phyloP scores from a whole-genome alignment of 2,329 filamentous ascomycete genomes.

The Colletotrichum sp. region DNA sequence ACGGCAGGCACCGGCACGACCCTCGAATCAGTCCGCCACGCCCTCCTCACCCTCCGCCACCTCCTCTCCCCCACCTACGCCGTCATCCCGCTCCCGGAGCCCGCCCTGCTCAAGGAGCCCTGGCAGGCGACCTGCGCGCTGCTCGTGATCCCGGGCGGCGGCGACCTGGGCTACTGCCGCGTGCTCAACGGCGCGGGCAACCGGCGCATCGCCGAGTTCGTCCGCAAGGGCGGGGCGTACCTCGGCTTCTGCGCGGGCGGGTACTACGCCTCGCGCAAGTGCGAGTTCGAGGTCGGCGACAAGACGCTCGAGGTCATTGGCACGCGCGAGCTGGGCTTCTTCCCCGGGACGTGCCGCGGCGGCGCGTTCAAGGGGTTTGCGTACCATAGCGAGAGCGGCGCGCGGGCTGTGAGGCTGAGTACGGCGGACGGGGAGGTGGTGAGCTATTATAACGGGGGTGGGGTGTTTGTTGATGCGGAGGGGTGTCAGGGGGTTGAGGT shows the following conservation, averaged over 20 bases:
- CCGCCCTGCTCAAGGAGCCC: slow-evolving; percentile 85
- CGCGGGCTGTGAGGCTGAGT: slow-evolving; percentile 72
- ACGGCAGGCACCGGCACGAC: slow-evolving; percentile 80
- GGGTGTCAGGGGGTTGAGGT: slow-evolving; percentile 75
- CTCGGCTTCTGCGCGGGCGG: slow-evolving; percentile 94
- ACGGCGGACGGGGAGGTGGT: slow-evolving; percentile 64
- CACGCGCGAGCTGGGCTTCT: slow-evolving; percentile 84
- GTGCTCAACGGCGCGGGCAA: slow-evolving; percentile 90
- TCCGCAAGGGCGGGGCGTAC: slow-evolving; percentile 84
- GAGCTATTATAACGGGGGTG: slow-evolving; percentile 93
- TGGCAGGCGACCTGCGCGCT: slow-evolving; percentile 89
- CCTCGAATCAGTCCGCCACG: slow-evolving; percentile 87
- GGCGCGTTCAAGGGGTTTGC: slow-evolving; percentile 88
- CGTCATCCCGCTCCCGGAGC: slow-evolving; percentile 82
- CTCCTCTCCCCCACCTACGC: slow-evolving; percentile 91
- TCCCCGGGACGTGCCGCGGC: slow-evolving; percentile 84
- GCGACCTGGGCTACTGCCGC: slow-evolving; percentile 91
- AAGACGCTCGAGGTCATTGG: slow-evolving; percentile 84
- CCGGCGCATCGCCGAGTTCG: slow-evolving; percentile 80
- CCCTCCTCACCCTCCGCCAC: slow-evolving; percentile 83
- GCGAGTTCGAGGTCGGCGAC: slow-evolving; percentile 87
- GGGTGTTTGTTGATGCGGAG: slow-evolving; percentile 84
- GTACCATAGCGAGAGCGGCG: slow-evolving; percentile 87
- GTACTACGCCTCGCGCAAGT: slow-evolving; percentile 82
- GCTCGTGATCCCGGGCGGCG: slow-evolving; percentile 90